phyloP scores from a whole-genome alignment of 192 early-diverging fungal species.

The Backusella tarrabulga region DNA sequence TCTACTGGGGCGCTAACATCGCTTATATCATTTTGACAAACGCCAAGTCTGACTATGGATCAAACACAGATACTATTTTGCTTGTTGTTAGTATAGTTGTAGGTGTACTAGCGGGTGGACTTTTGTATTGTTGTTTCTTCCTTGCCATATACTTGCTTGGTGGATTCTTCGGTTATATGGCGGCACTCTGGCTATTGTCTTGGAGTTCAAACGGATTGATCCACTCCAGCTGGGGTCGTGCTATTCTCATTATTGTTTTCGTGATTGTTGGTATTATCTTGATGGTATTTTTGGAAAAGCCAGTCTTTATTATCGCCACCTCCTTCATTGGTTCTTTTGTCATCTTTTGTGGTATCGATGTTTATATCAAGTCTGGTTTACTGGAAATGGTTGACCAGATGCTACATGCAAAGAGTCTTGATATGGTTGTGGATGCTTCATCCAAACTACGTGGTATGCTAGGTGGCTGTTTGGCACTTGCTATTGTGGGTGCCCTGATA shows the following conservation, averaged over 20 bases:
- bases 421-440: constrained; percentile 25
- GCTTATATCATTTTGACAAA: constrained; percentile 51
- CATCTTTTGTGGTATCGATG: constrained; percentile 79
- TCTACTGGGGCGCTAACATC: constrained; percentile 60
- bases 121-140: constrained; percentile 66
- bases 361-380: constrained; percentile 79
- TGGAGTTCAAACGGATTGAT: constrained; percentile 63
- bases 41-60: constrained; percentile 40
- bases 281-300: constrained; percentile 62
- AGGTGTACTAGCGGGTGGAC: constrained; percentile 65
- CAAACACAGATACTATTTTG: constrained; percentile 44
- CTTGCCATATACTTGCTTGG: constrained; percentile 77
- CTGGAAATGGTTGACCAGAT: constrained; percentile 55
- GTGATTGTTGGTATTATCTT: constrained; percentile 61
- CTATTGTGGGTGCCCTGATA: constrained; percentile 59
- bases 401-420: constrained; percentile 42
- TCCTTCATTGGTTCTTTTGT: constrained; percentile 77
- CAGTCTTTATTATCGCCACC: constrained; percentile 69
- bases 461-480: constrained; percentile 60
- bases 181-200: constrained; percentile 72
- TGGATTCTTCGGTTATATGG: constrained; percentile 72
- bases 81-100: constrained; percentile 58
- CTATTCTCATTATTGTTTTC: constrained; percentile 66
- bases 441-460: constrained; percentile 70
- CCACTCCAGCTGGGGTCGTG: constrained; percentile 58